Evolutionary conservation across 495 filamentous ascomycete species (phyloP), one percentile per base, ranked within the genome.

Genomic region (Penicillium cataractarum): DNA sequence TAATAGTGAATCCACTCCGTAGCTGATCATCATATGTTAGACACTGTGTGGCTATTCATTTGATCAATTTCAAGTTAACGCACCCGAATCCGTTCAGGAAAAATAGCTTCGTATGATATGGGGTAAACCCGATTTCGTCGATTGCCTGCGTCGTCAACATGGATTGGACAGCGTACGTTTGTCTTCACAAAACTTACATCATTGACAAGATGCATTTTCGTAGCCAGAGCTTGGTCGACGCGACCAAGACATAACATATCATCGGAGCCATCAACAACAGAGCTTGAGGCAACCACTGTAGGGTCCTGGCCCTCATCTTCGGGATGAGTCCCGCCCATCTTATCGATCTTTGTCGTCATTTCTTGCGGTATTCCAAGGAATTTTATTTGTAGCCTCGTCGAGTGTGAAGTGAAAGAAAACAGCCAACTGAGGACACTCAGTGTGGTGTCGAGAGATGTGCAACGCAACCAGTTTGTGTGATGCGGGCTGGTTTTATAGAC

Each of bases 21-120:
- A 67, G 6, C 65, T 67, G 21, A 3, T 39, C n/a, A 42, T 49
- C 15, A 39, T n/a, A 6, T 19, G 19, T 61, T 17, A 52, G 29
- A 26, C n/a, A 33, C 29, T 1, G 6, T 22, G 15, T 15, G 15
- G 29, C n/a, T 2, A 19, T 24, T 24, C 6, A 32, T 24, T 6
- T 1, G 21, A 9, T 6, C 0, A 8, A 8, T 8, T 42, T 35
- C 12, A n/a, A 22, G 12, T 26, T n/a, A 2, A 58, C 58, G 17
- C 24, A 67, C 65, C 65, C 65, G 44, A 67, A 67, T 37, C 65
- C 65, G 55, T 67, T 67, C 32, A 67, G 65, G 21, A 65, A 67
- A 27, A 67, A 67, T 10, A 67, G 22, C 31, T 67, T 67, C 0
- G 54, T 58, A n/a, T 67, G 65, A 44, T 67, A 67, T 4, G 40